Percentiles rank a stretch among this genome's conserved stretches.
These are phyloP conservation scores for Schwanniomyces pseudopolymorphus DNA, from an alignment of 805 yeast species.

Conservation along the genomic window DNA sequence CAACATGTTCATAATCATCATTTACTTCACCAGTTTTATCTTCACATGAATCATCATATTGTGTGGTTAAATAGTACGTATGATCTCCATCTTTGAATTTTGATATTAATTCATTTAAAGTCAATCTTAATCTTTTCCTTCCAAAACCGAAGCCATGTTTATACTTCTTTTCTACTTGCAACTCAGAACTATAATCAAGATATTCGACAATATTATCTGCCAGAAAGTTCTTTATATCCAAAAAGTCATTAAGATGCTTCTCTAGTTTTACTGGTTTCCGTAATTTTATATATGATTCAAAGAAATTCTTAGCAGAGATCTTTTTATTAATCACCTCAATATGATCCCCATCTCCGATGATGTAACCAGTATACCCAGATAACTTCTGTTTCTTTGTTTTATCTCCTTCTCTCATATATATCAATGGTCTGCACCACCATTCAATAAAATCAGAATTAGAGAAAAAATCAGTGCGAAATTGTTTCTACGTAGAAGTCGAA, in stretches of 20 bases:
- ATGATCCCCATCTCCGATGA: neutral
- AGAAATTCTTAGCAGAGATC: constrained; percentile 25
- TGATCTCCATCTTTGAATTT: constrained; percentile 43
- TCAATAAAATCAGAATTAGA: neutral
- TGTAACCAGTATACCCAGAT: constrained; percentile 2
- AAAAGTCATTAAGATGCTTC: constrained; percentile 25
- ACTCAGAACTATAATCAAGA: constrained; percentile 30
- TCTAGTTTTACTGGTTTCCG: constrained; percentile 50
- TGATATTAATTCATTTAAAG: constrained; percentile 47
- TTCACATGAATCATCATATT: constrained; percentile 42
- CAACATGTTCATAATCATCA: constrained; percentile 9
- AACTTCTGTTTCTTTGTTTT: constrained; percentile 1
- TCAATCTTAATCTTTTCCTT: constrained; percentile 49
- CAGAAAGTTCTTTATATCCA: constrained; percentile 32
- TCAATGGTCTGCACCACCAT: neutral
- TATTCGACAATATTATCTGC: constrained; percentile 34
- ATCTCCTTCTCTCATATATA: neutral
- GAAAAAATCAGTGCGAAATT: neutral
- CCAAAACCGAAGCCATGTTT: constrained; percentile 73
- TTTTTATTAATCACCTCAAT: constrained; percentile 2
- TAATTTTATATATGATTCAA: constrained; percentile 33
- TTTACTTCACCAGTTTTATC: neutral
- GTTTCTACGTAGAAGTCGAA: neutral
- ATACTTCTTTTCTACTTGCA: constrained; percentile 60
- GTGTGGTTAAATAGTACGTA: constrained; percentile 65